A percentile compares a stretch with the other conserved stretches of the same genome.
phyloP scores from a whole-genome alignment of 2,329 filamentous ascomycete genomes.

The Coniochaeta ligniaria region DNA sequence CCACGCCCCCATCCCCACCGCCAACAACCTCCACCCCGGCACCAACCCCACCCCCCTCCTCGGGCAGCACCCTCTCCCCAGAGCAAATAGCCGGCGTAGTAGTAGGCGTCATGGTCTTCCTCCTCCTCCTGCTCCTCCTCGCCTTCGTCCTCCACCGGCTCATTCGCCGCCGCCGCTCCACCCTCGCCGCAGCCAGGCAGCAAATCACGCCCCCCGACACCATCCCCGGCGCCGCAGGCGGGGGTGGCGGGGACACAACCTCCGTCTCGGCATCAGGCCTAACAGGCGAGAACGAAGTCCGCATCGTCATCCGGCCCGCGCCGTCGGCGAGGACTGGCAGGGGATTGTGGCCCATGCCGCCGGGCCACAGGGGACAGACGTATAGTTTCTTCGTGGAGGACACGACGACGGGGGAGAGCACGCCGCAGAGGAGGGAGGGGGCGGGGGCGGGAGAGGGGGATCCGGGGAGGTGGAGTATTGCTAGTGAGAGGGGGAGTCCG shows the following conservation, averaged over 20 bases:
- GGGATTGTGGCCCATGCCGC: slow-evolving; percentile 19
- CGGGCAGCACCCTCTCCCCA: slow-evolving; percentile 10
- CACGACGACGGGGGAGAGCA: slow-evolving; percentile 12
- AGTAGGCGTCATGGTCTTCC: slow-evolving; percentile 15
- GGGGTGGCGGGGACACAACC: neutral
- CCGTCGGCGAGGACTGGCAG: slow-evolving; percentile 5
- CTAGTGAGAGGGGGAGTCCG: slow-evolving; percentile 17
- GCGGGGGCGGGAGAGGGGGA: slow-evolving; percentile 3
- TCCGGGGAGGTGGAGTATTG: slow-evolving; percentile 18
- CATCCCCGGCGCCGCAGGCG: neutral
- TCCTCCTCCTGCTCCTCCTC: slow-evolving; percentile 15
- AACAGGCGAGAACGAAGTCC: slow-evolving; percentile 17
- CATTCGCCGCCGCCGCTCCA: slow-evolving; percentile 7
- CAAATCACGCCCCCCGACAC: slow-evolving; percentile 3
- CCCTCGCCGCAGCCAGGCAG: slow-evolving; percentile 10
- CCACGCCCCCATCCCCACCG: slow-evolving; percentile 4
- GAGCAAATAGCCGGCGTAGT: slow-evolving; percentile 21
- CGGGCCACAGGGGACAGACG: slow-evolving; percentile 15
- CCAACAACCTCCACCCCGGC: slow-evolving; percentile 1
- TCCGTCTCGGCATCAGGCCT: slow-evolving; percentile 6
- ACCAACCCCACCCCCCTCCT: slow-evolving; percentile 3
- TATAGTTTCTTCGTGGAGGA: slow-evolving; percentile 19
- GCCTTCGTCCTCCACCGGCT: slow-evolving; percentile 13
- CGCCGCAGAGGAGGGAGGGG: slow-evolving; percentile 2
- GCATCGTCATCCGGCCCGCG: slow-evolving; percentile 22